Percentiles rank a stretch among this genome's conserved stretches.
Evolutionary conservation across 2,329 filamentous ascomycete genomes (phyloP).

Genomic region (Aciculosporium take): DNA sequence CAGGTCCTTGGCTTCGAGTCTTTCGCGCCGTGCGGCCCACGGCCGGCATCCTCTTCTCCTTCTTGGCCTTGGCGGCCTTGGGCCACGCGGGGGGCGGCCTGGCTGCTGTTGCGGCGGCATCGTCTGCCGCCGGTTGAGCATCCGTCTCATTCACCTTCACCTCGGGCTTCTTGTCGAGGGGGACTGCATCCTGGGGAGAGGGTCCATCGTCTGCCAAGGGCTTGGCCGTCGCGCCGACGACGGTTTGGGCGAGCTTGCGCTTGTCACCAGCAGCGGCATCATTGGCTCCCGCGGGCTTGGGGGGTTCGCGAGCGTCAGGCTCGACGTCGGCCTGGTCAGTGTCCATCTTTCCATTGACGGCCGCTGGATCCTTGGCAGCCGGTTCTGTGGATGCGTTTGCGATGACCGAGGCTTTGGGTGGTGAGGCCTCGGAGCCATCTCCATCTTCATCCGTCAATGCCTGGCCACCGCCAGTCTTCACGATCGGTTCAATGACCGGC

Average conservation of each 20-base stretch:
- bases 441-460: too few relatives aligned
- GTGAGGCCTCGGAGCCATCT: not conserved
- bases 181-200: slow-evolving; percentile 1
- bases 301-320: not conserved
- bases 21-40: slow-evolving; percentile 26
- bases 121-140: not conserved
- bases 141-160: slow-evolving; percentile 21
- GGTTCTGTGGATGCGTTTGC: not conserved
- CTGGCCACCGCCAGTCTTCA: slow-evolving; percentile 14
- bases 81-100: slow-evolving; percentile 7
- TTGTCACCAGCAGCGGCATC: slow-evolving; percentile 17
- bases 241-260: slow-evolving; percentile 25
- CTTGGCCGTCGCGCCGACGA: slow-evolving; percentile 10
- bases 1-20: slow-evolving; percentile 29
- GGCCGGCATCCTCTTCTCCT: slow-evolving; percentile 21
- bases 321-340: slow-evolving; percentile 1
- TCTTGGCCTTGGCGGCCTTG: slow-evolving; percentile 18
- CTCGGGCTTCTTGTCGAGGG: slow-evolving; percentile 27
- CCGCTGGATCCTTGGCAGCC: not conserved
- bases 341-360: not conserved
- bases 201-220: slow-evolving; percentile 11
- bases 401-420: not conserved
- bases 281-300: too few relatives aligned
- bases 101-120: not conserved
- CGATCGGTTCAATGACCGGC: slow-evolving; percentile 13